A percentile compares a stretch with the other conserved stretches of the same genome.
phyloP scores from a whole-genome alignment of 202 grass and related monocot genomes.

The Eragrostis tef region DNA sequence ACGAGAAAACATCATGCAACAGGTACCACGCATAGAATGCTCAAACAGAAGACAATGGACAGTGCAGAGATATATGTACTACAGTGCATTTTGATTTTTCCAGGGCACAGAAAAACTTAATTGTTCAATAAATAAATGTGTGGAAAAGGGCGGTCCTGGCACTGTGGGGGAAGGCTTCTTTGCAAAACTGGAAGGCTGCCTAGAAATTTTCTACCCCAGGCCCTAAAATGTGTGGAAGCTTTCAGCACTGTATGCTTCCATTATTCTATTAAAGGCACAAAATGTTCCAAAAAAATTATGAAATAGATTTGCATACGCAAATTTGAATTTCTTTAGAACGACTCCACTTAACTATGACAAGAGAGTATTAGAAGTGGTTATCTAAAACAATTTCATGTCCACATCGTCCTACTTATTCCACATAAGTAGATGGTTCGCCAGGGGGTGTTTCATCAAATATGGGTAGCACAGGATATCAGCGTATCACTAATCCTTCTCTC shows the following conservation, averaged over 20 bases:
- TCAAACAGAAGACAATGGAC: neutral
- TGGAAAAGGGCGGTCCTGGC: neutral
- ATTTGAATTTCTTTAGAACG: neutral
- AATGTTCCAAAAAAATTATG: neutral
- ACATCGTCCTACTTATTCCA: neutral
- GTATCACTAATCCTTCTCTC: neutral
- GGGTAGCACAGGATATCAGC: constrained; percentile 10
- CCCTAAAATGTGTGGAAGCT: neutral
- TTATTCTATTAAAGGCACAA: neutral
- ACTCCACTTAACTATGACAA: neutral
- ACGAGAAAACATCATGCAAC: neutral
- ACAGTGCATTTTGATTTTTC: constrained; percentile 8
- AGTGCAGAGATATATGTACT: neutral
- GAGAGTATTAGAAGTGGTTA: neutral
- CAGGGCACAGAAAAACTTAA: neutral
- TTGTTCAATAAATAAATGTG: neutral
- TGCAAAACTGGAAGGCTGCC: neutral
- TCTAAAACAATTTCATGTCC: neutral
- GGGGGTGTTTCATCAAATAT: neutral
- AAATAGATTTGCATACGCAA: neutral
- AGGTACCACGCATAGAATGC: neutral
- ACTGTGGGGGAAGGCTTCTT: neutral
- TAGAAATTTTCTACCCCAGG: neutral
- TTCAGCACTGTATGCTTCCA: neutral
- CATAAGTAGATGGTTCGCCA: neutral